These are phyloP conservation scores for Carex arenaria DNA, from an alignment of 202 grass and related monocot species.

Conservation along the genomic window DNA sequence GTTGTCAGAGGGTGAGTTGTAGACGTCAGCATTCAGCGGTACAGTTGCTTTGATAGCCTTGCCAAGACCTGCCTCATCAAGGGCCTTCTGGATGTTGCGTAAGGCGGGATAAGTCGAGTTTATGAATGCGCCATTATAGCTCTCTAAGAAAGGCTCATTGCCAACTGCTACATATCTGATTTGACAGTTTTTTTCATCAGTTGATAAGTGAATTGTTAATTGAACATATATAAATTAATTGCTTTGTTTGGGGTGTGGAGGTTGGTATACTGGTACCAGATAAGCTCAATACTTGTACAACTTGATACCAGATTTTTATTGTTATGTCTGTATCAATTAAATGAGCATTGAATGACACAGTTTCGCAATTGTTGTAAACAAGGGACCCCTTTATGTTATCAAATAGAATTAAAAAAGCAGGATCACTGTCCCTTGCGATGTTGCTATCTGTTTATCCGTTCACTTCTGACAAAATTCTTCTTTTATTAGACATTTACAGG, in stretches of 20 bases:
- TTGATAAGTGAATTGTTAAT: neutral
- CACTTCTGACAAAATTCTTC: neutral
- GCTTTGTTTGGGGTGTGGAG: neutral
- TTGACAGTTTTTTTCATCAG: neutral
- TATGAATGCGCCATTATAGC: conserved; percentile 63
- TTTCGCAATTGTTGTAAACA: neutral
- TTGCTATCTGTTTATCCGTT: neutral
- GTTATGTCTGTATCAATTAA: neutral
- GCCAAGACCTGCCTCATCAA: conserved; percentile 52
- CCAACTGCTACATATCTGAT: conserved; percentile 87
- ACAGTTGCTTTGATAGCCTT: conserved; percentile 61
- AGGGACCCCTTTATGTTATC: neutral
- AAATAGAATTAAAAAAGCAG: neutral
- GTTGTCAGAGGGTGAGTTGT: conserved; percentile 57
- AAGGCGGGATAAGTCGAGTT: conserved; percentile 73
- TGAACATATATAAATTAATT: neutral
- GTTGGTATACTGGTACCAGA: neutral
- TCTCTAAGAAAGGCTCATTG: conserved; percentile 81
- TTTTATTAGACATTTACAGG: neutral
- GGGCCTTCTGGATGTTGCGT: conserved; percentile 68
- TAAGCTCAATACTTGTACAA: neutral
- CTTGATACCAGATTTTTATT: neutral
- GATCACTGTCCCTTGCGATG: neutral
- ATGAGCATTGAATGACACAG: neutral
- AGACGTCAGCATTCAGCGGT: conserved; percentile 76